Conservation (phyloP, 129 eudicot species). For the Centaurea solstitialis region DNA sequence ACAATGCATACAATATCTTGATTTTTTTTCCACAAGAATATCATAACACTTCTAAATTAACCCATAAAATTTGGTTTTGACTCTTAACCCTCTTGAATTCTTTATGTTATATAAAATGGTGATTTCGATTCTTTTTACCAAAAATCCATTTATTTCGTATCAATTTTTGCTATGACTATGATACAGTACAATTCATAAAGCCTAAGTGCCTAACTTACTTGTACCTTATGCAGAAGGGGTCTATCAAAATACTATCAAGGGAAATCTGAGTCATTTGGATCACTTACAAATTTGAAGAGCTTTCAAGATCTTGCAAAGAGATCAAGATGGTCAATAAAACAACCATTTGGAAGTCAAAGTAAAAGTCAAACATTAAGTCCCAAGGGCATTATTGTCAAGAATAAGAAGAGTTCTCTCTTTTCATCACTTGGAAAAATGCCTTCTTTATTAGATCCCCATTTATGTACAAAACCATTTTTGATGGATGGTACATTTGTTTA, state of each 20-base stretch:
- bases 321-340: slow-evolving; percentile 46
- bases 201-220: slow-evolving; percentile 13
- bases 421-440: slow-evolving; percentile 29
- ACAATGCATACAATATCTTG: neutral
- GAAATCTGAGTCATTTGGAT: slow-evolving; percentile 73
- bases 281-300: slow-evolving; percentile 54
- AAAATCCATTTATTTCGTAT: neutral
- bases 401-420: slow-evolving; percentile 40
- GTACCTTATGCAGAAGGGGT: slow-evolving; percentile 61
- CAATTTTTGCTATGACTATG: neutral
- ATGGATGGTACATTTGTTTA: neutral
- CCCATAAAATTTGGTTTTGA: neutral
- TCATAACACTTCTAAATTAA: neutral
- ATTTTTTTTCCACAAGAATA: neutral
- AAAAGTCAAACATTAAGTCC: slow-evolving; percentile 46
- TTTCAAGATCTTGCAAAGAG: slow-evolving; percentile 75
- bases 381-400: slow-evolving; percentile 59
- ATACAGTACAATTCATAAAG: slow-evolving; percentile 5
- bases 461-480: slow-evolving; percentile 17
- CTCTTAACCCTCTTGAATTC: neutral
- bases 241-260: slow-evolving; percentile 75
- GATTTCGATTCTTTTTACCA: neutral
- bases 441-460: slow-evolving; percentile 4
- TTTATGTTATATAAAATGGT: neutral
- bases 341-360: slow-evolving; percentile 31